Evolutionary conservation across 768 basidiomycete species (phyloP).

Genomic region (Boletus reticulatus): DNA sequence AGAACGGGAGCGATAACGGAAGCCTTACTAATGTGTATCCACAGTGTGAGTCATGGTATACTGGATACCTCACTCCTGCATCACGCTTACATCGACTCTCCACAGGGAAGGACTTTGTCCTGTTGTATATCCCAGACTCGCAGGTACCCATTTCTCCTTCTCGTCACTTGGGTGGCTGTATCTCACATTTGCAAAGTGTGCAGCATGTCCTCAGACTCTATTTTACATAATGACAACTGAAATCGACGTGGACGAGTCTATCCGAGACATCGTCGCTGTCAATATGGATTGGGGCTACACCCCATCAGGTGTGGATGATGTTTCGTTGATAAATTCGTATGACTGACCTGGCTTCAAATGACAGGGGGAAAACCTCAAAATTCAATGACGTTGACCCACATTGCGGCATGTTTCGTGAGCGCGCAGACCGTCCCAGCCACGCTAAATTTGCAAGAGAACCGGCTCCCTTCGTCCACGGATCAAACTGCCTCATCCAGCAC

Average conservation of each 20-base stretch:
- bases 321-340: too few species aligned
- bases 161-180: neutral
- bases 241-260: too few species aligned
- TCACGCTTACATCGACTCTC: neutral
- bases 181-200: too few species aligned
- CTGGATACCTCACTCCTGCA: neutral
- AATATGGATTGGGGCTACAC: neutral
- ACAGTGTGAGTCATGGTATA: neutral
- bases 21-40: neutral
- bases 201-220: too few species aligned
- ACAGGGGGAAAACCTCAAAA: neutral
- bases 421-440: neutral
- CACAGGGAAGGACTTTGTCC: neutral
- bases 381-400: neutral
- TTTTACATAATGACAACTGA: too few species aligned
- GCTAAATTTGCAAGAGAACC: neutral
- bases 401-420: neutral
- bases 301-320: neutral
- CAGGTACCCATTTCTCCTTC: neutral
- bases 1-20: neutral
- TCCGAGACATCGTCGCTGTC: too few species aligned
- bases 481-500: neutral
- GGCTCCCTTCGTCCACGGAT: neutral
- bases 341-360: neutral
- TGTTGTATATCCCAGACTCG: neutral